Evolutionary conservation across 768 basidiomycete species (phyloP), one percentile per base, ranked within the genome.

Genomic region (Kwoniella bestiolae): DNA sequence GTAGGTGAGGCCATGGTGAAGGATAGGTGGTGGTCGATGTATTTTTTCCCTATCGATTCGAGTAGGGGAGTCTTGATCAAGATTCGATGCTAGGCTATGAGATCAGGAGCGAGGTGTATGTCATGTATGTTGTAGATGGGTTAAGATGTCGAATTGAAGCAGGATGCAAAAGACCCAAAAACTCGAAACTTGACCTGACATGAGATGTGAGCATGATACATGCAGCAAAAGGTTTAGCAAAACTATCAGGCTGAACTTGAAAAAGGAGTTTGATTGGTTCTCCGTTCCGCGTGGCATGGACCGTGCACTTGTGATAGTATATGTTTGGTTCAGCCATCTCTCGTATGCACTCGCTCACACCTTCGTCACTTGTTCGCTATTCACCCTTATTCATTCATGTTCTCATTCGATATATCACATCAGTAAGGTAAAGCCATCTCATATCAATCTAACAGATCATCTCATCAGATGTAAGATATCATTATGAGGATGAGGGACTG

Each of bases 131-230:
- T n/a, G n/a, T n/a, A n/a, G n/a, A n/a, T n/a, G n/a, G n/a, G n/a
- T n/a, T n/a, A n/a, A n/a, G n/a, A n/a, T n/a, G n/a, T n/a, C n/a
- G 38, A 41, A 35, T 35, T 35, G 34, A 35, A 41, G n/a, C n/a
- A n/a, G n/a, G n/a, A n/a, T n/a, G n/a, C n/a, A 57, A 44, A 57
- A 23, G 11, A 28, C 18, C 12, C 52, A 34, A 55, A 55, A 32
- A n/a, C 21, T 55, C 56, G 23, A 53, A 34, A 53, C 31, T 29
- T 53, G 28, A 18, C 7, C 16, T n/a, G 31, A 23, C 38, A 61
- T n/a, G n/a, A n/a, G n/a, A n/a, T n/a, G 52, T 52, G 41, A 63
- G 52, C 29, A 29, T 63, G 61, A 63, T 52, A 63, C 28, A 41
- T 23, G 2, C 3, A 9, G 34, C 26, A 8, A 23, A 7, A 21